phyloP scores from a whole-genome alignment of 768 basidiomycete species.

The Grammothele lineata region DNA sequence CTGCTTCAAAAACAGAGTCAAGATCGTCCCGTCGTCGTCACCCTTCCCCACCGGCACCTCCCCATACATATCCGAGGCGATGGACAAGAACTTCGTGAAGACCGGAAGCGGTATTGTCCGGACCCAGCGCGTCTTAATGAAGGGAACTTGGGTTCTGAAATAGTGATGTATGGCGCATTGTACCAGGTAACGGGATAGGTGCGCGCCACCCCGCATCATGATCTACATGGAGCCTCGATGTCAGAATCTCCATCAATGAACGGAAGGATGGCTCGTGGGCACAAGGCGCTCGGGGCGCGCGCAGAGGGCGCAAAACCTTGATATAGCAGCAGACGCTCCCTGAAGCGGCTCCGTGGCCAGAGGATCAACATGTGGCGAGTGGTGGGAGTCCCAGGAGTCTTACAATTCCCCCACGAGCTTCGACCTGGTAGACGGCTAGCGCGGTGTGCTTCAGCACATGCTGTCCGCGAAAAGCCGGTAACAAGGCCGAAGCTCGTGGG shows the following conservation, averaged over 20 bases:
- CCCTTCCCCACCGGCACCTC: slow-evolving; percentile 67
- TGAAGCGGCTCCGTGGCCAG: too few species aligned
- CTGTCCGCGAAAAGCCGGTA: too few species aligned
- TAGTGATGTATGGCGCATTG: slow-evolving; percentile 79
- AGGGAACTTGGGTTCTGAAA: slow-evolving; percentile 67
- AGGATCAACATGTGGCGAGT: too few species aligned
- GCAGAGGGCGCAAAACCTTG: too few species aligned
- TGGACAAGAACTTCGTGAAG: slow-evolving; percentile 59
- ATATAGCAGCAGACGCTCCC: too few species aligned
- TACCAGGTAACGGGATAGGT: slow-evolving; percentile 73
- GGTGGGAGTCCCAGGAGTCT: too few species aligned
- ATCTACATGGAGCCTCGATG: slow-evolving; percentile 46
- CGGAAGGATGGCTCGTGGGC: slow-evolving; percentile 2
- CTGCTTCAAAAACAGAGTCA: slow-evolving; percentile 64
- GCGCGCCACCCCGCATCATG: slow-evolving; percentile 69
- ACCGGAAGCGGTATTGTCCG: slow-evolving; percentile 56
- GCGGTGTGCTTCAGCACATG: too few species aligned
- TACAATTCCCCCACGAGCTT: too few species aligned
- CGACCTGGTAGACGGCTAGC: too few species aligned
- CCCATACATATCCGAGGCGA: slow-evolving; percentile 55
- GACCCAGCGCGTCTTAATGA: slow-evolving; percentile 74
- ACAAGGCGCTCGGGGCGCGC: too few species aligned
- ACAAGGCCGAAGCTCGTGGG: too few species aligned
- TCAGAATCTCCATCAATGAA: too few species aligned
- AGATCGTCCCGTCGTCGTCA: slow-evolving; percentile 71